Percentiles rank a stretch among this genome's conserved stretches.
These are phyloP conservation scores for Aspergillus tamarii DNA, from an alignment of 2,329 filamentous ascomycete genomes.

Conservation along the genomic window DNA sequence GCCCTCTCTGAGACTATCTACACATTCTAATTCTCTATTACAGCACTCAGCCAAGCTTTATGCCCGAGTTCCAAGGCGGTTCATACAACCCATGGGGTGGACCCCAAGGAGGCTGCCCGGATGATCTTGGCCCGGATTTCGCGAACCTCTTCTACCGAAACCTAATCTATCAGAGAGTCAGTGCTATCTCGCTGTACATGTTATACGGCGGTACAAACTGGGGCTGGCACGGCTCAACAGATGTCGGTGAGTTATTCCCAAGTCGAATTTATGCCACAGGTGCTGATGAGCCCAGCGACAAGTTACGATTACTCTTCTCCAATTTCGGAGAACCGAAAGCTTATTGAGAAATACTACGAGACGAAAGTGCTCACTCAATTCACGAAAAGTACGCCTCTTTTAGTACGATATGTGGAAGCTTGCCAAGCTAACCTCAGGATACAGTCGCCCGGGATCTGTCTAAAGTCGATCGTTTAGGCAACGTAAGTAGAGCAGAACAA, in stretches of 20 bases:
- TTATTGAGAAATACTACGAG: slow-evolving; percentile 65
- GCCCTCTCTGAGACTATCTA: too few species aligned
- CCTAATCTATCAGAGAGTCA: slow-evolving; percentile 62
- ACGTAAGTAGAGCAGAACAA: slow-evolving; percentile 29
- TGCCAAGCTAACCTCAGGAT: neutral
- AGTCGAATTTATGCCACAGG: neutral
- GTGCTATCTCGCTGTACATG: slow-evolving; percentile 67
- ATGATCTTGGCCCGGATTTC: slow-evolving; percentile 61
- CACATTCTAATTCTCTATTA: neutral
- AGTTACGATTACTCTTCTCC: slow-evolving; percentile 68
- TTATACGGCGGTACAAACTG: slow-evolving; percentile 67
- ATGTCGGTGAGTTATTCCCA: slow-evolving; percentile 24
- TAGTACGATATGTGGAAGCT: neutral
- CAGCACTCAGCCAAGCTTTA: slow-evolving; percentile 49
- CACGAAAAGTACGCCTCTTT: slow-evolving; percentile 48
- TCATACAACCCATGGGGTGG: slow-evolving; percentile 66
- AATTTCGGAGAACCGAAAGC: slow-evolving; percentile 61
- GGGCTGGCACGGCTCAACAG: slow-evolving; percentile 61
- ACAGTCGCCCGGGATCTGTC: slow-evolving; percentile 56
- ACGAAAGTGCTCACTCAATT: slow-evolving; percentile 65
- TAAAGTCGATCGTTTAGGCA: slow-evolving; percentile 54
- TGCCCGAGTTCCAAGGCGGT: slow-evolving; percentile 64
- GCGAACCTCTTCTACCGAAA: slow-evolving; percentile 68
- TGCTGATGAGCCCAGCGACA: slow-evolving; percentile 50
- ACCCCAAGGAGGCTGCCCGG: slow-evolving; percentile 58